Conservation (phyloP, 345 rosid genomes). For the Odontarrhena argentea region DNA sequence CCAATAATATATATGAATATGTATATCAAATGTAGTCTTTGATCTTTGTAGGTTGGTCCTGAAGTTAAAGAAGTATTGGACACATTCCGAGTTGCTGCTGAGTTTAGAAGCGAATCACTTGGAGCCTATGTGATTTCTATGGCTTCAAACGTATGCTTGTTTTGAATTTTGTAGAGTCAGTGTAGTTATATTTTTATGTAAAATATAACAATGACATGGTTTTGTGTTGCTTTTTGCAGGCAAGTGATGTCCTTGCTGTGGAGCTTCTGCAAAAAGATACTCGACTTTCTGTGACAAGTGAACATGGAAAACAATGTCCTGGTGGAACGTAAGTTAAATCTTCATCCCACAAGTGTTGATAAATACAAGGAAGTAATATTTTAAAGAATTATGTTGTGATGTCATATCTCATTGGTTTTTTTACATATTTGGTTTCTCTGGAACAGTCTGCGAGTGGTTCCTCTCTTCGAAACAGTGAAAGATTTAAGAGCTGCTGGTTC, state of each 20-base stretch:
- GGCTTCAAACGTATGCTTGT: constrained; percentile 85
- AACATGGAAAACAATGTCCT: constrained; percentile 83
- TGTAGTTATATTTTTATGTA: neutral
- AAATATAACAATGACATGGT: constrained; percentile 20
- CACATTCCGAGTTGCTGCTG: constrained; percentile 92
- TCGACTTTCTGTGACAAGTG: constrained; percentile 81
- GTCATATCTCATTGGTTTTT: neutral
- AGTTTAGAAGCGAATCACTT: constrained; percentile 87
- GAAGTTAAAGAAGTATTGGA: constrained; percentile 89
- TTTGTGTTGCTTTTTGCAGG: constrained; percentile 51
- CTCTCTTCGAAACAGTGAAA: constrained; percentile 90
- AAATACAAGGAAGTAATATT: too few relatives aligned
- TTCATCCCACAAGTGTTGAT: neutral
- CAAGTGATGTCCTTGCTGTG: constrained; percentile 96
- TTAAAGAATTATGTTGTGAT: too few relatives aligned
- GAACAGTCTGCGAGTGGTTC: constrained; percentile 87
- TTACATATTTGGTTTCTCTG: neutral
- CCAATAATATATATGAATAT: neutral
- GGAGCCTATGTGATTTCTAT: constrained; percentile 98
- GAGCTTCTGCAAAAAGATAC: constrained; percentile 97
- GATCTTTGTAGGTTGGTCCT: constrained; percentile 60
- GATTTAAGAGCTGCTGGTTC: constrained; percentile 89
- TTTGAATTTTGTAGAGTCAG: constrained; percentile 18
- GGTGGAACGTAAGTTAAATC: constrained; percentile 74
- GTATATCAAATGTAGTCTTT: neutral